Base-by-base conservation (phyloP, 768 basidiomycete genomes). In the Collybia sordida region DNA sequence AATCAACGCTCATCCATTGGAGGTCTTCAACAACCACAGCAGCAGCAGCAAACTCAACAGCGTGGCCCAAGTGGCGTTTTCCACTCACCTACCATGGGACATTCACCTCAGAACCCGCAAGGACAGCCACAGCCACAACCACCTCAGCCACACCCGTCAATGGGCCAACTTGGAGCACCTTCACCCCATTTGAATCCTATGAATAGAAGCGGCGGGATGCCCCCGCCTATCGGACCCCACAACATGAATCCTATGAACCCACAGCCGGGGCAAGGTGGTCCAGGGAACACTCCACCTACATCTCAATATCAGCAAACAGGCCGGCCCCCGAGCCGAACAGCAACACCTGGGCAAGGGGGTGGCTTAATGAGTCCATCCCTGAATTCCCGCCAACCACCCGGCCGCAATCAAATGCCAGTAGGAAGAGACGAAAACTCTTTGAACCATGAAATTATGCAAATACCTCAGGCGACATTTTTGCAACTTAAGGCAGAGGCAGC, bases 71-170 rank as follows among this genome's bases (percentile, higher is more conserved):
- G 79, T 47, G 81, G 77, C 12, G 78, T 79, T 7, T 87, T 82
- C 63, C 82, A 77, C 36, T 86, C 84, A 18, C 86, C 86, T 3
- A 83, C 79, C 2, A 83, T 87, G 66, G 72, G 82, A 2, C 77
- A 79, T 44, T 83, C 84, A 3, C 79, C 82, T 0, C 83, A 83
- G 53, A 76, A 77, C 40, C 62, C 6, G 66, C 66, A 45, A 6
- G 72, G 68, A 22, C 12, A 62, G 3, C 54, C 52, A 18, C 52
- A 48, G 4, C 47, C 37, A 23, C 63, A 42, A 42, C 60, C 46
- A 44, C 63, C 54, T 23, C 60, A 51, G 21, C 67, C 67, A 56
- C 63, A 56, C 43, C 64, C 67, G 21, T 70, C 73, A 4, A 79
- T 82, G 74, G 72, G 70, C 42, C 78, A 77, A 48, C 70, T 82